Conservation (phyloP, 1,139 yeast species). For the Blastobotrys arbuscula region DNA sequence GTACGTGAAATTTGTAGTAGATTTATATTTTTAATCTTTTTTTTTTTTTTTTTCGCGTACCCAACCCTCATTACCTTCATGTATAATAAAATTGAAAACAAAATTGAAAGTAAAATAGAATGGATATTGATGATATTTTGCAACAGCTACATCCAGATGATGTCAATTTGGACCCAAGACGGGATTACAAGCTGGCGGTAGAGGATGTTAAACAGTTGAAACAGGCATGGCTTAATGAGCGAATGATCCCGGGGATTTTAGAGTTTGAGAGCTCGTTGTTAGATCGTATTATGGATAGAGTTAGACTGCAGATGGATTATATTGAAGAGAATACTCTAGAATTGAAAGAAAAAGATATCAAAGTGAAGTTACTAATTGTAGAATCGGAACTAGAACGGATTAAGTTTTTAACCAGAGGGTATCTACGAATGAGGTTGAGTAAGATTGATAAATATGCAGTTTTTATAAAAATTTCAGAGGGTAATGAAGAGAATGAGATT, state of each 20-base stretch:
- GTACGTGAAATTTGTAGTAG: background rate
- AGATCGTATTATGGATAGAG: slow-evolving; percentile 49
- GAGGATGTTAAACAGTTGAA: slow-evolving; percentile 35
- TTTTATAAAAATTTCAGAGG: slow-evolving; percentile 37
- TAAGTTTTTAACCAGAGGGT: slow-evolving; percentile 71
- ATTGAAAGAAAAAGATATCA: slow-evolving; percentile 51
- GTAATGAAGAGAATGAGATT: slow-evolving; percentile 26
- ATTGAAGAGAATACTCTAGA: slow-evolving; percentile 58
- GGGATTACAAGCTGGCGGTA: slow-evolving; percentile 5
- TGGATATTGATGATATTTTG: slow-evolving; percentile 29
- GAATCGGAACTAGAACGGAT: slow-evolving; percentile 90
- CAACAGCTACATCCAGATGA: slow-evolving; percentile 20
- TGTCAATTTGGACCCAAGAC: slow-evolving; percentile 3
- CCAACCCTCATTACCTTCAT: background rate
- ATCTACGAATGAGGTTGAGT: slow-evolving; percentile 65
- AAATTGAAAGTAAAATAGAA: background rate
- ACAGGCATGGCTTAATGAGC: slow-evolving; percentile 75
- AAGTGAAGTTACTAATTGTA: slow-evolving; percentile 71
- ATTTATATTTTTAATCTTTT: background rate
- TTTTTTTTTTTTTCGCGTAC: background rate
- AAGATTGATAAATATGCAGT: slow-evolving; percentile 62
- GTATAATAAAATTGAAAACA: too few species aligned
- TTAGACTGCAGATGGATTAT: slow-evolving; percentile 62
- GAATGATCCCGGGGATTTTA: slow-evolving; percentile 77
- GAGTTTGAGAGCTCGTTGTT: slow-evolving; percentile 62